Base-by-base conservation (phyloP, 2,329 filamentous ascomycete species). In the Phaeoacremonium minimum region DNA sequence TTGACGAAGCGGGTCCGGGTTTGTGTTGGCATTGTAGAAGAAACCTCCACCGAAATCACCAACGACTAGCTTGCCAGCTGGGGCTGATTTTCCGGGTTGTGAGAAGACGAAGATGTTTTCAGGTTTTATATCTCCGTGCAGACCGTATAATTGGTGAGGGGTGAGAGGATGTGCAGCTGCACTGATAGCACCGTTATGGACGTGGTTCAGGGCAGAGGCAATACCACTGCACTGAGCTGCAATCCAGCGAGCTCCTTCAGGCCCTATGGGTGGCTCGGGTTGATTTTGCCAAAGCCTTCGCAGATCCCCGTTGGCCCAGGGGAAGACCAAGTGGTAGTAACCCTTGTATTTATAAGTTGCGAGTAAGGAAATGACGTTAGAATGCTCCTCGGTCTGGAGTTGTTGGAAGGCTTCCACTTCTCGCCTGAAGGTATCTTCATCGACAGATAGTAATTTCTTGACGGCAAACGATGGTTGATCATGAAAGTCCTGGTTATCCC, bases 21-120 rank as follows among this genome's bases (percentile, higher is more conserved):
- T 33, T n/a, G 19, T 38, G 5, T 38, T 36, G 13, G 38, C 32
- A 29, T 42, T 36, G 39, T 38, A 44, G 42, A 44, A 44, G 22
- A 35, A 36, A 36, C 42, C 42, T 36, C 42, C 39, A 32, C 42
- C 42, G 28, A 44, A 44, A 30, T 44, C 42, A 36, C 38, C 38
- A 19, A 44, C 37, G 16, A 35, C 36, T n/a, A 41, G 20, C 28
- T 38, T 36, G 7, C 26, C 22, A 26, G 22, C 9, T 9, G 9
- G 9, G 22, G 22, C 22, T 9, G 22, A 9, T n/a, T n/a, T 9
- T n/a, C n/a, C 22, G 22, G 22, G 22, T 2, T 38, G 41, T 31
- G 31, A 38, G 36, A 41, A 44, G 30, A 44, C 41, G 20, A 44
- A 42, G 13, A 44, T 44, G 36, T 44, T 44, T 30, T 44, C 42